phyloP scores from a whole-genome alignment of 495 filamentous ascomycete species.

The Hapsidospora chrysogenum region DNA sequence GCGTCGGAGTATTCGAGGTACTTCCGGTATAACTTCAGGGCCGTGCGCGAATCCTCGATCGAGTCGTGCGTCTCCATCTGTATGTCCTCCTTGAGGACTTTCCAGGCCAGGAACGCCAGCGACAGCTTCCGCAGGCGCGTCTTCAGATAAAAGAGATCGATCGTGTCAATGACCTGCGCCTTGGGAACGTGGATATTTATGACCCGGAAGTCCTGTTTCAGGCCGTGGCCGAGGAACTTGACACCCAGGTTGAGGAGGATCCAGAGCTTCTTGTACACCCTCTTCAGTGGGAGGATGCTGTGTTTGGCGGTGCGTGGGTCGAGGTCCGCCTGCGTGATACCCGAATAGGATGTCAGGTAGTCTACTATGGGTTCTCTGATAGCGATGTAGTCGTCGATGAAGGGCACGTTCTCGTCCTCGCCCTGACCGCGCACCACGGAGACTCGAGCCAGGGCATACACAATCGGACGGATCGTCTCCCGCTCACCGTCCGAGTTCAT shows the following conservation, averaged over 20 bases:
- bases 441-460: constrained; percentile 71
- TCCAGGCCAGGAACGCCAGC: constrained; percentile 76
- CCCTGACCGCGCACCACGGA: constrained; percentile 73
- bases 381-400: constrained; percentile 94
- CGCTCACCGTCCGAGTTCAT: constrained; percentile 80
- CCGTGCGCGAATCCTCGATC: constrained; percentile 84
- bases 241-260: constrained; percentile 87
- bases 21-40: constrained; percentile 76
- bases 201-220: constrained; percentile 87
- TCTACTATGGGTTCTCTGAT: constrained; percentile 87
- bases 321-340: constrained; percentile 71
- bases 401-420: constrained; percentile 58
- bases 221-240: constrained; percentile 82
- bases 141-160: constrained; percentile 66
- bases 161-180: constrained; percentile 82
- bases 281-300: constrained; percentile 71
- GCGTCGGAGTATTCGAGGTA: constrained; percentile 77
- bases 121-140: constrained; percentile 57
- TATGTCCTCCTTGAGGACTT: constrained; percentile 77
- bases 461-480: constrained; percentile 70
- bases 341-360: constrained; percentile 85
- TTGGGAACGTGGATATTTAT: constrained; percentile 96
- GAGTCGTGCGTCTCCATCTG: constrained; percentile 82
- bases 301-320: constrained; percentile 56
- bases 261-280: constrained; percentile 96